These are phyloP conservation scores for Spizellomyces punctatus DNA, from an alignment of 192 early-diverging fungal genomes.

Conservation along the genomic window DNA sequence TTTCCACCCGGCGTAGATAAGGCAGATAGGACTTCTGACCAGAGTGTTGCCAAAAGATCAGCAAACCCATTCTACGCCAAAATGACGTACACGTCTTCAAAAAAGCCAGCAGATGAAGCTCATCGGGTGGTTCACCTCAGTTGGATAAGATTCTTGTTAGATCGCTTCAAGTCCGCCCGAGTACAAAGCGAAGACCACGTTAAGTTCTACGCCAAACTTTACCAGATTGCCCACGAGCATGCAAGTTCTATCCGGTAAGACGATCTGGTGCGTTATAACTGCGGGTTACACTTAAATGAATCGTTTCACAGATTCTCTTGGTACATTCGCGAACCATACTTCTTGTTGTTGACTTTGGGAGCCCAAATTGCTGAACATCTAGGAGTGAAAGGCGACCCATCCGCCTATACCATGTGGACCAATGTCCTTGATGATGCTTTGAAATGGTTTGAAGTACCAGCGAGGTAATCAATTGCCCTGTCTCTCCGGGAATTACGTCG, in stretches of 20 bases:
- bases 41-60: constrained; percentile 32
- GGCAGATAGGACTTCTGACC: too few species aligned
- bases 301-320: constrained; percentile 31
- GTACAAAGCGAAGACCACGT: constrained; percentile 73
- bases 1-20: too few species aligned
- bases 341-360: constrained; percentile 74
- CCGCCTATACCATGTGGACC: constrained; percentile 65
- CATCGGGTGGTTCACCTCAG: constrained; percentile 61
- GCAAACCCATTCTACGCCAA: constrained; percentile 83
- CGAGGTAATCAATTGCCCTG: constrained; percentile 46
- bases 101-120: constrained; percentile 55
- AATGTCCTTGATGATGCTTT: constrained; percentile 73
- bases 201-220: constrained; percentile 74
- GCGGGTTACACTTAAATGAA: not conserved
- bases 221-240: constrained; percentile 73
- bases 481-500: not conserved
- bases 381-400: constrained; percentile 62
- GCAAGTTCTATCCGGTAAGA: constrained; percentile 42
- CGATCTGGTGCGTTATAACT: not conserved
- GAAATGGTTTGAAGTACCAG: constrained; percentile 79
- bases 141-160: constrained; percentile 85
- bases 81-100: constrained; percentile 92
- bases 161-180: constrained; percentile 81
- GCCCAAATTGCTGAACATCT: constrained; percentile 72
- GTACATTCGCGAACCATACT: constrained; percentile 75